Base-by-base conservation (phyloP, 495 filamentous ascomycete species). In the Stereocaulon alpinum region DNA sequence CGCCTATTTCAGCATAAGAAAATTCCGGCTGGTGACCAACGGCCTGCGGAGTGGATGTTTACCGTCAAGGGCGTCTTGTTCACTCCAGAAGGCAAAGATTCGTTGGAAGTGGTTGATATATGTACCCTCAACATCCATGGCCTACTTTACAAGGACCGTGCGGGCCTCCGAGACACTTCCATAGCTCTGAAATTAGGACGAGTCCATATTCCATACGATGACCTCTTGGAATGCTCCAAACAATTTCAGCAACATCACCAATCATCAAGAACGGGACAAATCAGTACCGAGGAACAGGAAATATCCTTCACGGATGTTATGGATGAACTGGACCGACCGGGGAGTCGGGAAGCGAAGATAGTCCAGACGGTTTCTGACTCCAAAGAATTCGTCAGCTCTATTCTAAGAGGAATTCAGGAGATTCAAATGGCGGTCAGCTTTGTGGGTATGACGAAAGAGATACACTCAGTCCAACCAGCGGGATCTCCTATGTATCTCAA, bases 401-500 rank as follows among this genome's bases (percentile, higher is more conserved):
- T 96, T 29, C 77, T 99, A 22, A 84, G 88, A 52, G 93, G 93
- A 41, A 88, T 99, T 47, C 91, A 95, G 68, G 93, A 97, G 70
- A 85, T 99, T 17, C 93, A 97, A 73, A 88, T 97, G 66, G 93
- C 93, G 6, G 78, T 96, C 70, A 94, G 93, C 72, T 95, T 92
- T 70, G 81, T 96, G 65, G 84, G 92, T 12, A 72, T 97, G 60
- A 89, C 90, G 24, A 90, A 87, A 68, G 82, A 81, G 61, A 77
- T 97, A 32, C 76, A 82, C 30, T 74, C 81, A 12, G 71, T 87
- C 49, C 82, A 84, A 62, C 73, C 84, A 27, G 75, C 78, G n/a
- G 85, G 82, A 18, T 73, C 77, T 22, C 84, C 88, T 3, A 72
- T 96, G 2, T 85, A 86, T 52, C 72, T 97, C 57, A 95, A 92